Base-by-base conservation (phyloP, 495 filamentous ascomycete genomes). In the Aspergillus ostianus region DNA sequence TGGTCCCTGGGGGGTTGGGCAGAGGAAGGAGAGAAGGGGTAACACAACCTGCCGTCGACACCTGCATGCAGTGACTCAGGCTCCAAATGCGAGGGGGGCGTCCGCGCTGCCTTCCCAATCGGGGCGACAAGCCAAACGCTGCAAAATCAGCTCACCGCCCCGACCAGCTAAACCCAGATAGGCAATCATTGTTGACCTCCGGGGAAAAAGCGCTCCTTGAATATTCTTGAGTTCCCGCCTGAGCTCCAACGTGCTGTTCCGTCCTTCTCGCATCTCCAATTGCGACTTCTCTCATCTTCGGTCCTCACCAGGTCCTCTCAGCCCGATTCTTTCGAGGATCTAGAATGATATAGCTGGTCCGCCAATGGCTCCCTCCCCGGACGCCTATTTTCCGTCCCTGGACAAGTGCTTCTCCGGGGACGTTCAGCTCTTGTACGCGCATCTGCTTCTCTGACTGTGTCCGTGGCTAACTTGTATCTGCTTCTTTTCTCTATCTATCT, bases 331-430 rank as follows among this genome's bases (percentile, higher is more conserved):
- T 54, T 53, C 20, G 56, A 55, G 60, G 67, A 69, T 58, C 70
- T 81, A 78, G 72, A 70, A 80, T 80, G 77, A 76, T 80, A 80
- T 83, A 77, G 79, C 76, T 77, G 80, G 75, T 72, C 73, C 70
- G 79, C 79, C 80, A 82, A 92, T 92, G 89, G 89, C 86, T 77
- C 83, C 83, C 64, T 69, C 78, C 61, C 73, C 79, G 69, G 82
- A 84, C 67, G 79, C 67, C 68, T 85, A 84, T 76, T 84, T 86
- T 67, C 82, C 85, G 58, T 80, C 85, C 63, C 77, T 88, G 69
- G 85, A 89, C 71, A 80, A 82, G 71, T 84, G 82, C 72, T 77
- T 87, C 60, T 77, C 73, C 60, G 85, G 83, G 72, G 78, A 83
- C 61, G 69, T 79, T 63, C 78, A 80, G 64, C 68, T 89, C 55